phyloP scores from a whole-genome alignment of 495 filamentous ascomycete genomes.

The Trichoderma erinaceum region DNA sequence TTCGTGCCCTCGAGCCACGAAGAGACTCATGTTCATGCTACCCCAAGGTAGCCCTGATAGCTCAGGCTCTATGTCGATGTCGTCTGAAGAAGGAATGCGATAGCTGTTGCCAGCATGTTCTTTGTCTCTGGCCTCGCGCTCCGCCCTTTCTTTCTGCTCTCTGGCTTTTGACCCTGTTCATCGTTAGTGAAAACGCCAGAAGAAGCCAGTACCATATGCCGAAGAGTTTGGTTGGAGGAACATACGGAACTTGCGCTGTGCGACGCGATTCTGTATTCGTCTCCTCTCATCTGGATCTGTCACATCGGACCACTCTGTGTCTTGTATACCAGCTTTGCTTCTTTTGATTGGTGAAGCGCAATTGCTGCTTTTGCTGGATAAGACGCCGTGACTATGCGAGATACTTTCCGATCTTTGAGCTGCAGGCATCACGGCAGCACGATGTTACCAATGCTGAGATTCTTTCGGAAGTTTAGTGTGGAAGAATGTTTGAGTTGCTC shows the following conservation, averaged over 20 bases:
- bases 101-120: conserved; percentile 51
- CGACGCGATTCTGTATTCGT: conserved; percentile 56
- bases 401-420: background rate
- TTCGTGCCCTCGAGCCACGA: conserved; percentile 48
- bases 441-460: background rate
- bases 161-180: conserved; percentile 51
- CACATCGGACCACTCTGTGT: conserved; percentile 55
- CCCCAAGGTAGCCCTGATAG: conserved; percentile 62
- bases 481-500: too few species aligned
- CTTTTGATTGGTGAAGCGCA: background rate
- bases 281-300: conserved; percentile 54
- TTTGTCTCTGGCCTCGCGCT: conserved; percentile 51
- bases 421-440: background rate
- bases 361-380: background rate
- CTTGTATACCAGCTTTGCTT: conserved; percentile 22
- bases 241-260: conserved; percentile 56
- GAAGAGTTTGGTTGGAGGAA: conserved; percentile 16
- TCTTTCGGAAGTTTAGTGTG: too few species aligned
- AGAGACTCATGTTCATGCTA: conserved; percentile 48
- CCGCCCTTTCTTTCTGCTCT: conserved; percentile 50
- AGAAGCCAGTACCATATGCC: conserved; percentile 16
- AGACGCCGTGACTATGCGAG: background rate
- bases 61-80: conserved; percentile 41
- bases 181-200: conserved; percentile 6
- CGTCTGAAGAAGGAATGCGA: conserved; percentile 44